Conservation (phyloP, 441 rosid species). For the Corymbia calophylla region DNA sequence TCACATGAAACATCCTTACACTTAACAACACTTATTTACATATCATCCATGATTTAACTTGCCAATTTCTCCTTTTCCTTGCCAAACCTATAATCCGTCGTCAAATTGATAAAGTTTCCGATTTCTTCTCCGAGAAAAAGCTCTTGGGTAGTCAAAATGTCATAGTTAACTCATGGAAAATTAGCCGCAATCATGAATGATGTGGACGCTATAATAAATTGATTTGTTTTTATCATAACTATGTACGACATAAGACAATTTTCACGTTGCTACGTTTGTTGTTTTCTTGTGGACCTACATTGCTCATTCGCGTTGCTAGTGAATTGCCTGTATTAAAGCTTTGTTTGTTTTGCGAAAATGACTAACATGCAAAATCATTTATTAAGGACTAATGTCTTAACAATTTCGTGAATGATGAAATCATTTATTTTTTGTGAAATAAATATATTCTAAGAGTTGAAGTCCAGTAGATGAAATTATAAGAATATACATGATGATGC, state of each 20-base stretch:
- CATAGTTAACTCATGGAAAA: neutral
- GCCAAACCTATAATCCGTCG: neutral
- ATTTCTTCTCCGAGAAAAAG: neutral
- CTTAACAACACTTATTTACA: neutral
- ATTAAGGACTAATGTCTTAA: rapidly evolving
- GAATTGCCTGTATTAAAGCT: neutral
- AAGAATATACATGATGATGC: neutral
- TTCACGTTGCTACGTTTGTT: neutral
- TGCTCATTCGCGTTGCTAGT: neutral
- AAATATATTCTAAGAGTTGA: neutral
- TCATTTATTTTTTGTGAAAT: neutral
- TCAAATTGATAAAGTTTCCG: neutral
- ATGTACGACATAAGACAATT: neutral
- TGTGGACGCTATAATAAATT: neutral
- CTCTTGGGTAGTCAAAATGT: neutral
- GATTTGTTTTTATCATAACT: neutral
- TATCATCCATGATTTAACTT: neutral
- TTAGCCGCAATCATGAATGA: neutral
- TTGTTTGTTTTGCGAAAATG: neutral
- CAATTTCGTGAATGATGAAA: neutral
- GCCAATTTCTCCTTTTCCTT: neutral
- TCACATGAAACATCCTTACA: neutral
- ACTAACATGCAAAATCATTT: rapidly evolving
- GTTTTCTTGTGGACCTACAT: neutral
- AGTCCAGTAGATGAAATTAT: neutral